Conservation (phyloP, 139 green algal species). For the Chlamydomonas sp. region DNA sequence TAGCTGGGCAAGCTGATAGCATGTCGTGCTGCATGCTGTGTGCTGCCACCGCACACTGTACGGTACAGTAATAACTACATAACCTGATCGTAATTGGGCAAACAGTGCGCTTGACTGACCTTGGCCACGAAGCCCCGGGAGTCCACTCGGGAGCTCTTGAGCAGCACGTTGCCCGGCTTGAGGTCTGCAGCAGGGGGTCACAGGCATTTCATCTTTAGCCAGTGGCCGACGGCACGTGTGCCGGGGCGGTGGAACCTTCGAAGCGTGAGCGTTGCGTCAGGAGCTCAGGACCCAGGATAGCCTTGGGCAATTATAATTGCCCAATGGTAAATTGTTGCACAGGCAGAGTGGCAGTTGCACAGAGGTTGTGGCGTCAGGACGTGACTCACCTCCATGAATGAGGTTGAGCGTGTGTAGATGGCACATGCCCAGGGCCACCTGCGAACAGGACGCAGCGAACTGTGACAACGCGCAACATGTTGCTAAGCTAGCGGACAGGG, state of each 20-base stretch:
- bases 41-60: neutral
- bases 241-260: neutral
- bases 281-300: neutral
- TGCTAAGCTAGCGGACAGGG: too few relatives aligned
- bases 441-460: neutral
- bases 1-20: too few relatives aligned
- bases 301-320: neutral
- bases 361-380: too few relatives aligned
- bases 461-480: too few relatives aligned
- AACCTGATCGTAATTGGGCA: neutral
- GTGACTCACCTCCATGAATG: slow-evolving; percentile 14
- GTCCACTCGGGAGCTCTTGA: slow-evolving; percentile 26
- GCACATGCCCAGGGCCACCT: slow-evolving; percentile 21
- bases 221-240: neutral
- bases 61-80: neutral
- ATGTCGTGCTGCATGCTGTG: neutral
- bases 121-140: slow-evolving; percentile 34
- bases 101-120: neutral
- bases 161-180: slow-evolving; percentile 38
- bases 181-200: neutral
- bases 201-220: neutral
- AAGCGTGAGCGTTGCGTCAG: neutral
- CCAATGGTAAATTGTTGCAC: neutral
- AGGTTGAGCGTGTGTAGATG: slow-evolving; percentile 24
- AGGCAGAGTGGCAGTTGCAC: neutral